Percentiles rank a stretch among this genome's conserved stretches.
Evolutionary conservation across 1,139 yeast genomes (phyloP).

Genomic region (Sporopachydermia cereana): DNA sequence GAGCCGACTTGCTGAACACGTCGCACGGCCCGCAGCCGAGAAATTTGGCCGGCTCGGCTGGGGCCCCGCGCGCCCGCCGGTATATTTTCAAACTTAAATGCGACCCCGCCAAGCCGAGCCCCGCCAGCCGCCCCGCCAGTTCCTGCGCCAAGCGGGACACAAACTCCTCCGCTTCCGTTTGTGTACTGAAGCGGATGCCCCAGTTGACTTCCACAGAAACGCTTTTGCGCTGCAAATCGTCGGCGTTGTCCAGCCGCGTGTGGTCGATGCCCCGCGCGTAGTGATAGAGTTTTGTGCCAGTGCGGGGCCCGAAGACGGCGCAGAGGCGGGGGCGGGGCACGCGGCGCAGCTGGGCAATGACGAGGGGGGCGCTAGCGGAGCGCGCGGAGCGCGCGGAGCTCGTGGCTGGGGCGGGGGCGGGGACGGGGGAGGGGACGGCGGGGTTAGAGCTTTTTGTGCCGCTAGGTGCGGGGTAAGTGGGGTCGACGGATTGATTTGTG

Average conservation of each 20-base stretch:
- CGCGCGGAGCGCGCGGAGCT: not conserved
- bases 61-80: slow-evolving; percentile 51
- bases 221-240: slow-evolving; percentile 48
- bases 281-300: slow-evolving; percentile 51
- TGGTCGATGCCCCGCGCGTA: slow-evolving; percentile 60
- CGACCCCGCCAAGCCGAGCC: slow-evolving; percentile 41
- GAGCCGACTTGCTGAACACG: slow-evolving; percentile 43
- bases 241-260: slow-evolving; percentile 38
- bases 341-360: slow-evolving; percentile 28
- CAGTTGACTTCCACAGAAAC: slow-evolving; percentile 85
- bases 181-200: slow-evolving; percentile 67
- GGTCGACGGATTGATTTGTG: not conserved
- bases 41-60: slow-evolving; percentile 62
- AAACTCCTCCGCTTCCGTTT: slow-evolving; percentile 53
- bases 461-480: too few species aligned
- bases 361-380: slow-evolving; percentile 12
- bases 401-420: too few species aligned
- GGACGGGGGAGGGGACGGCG: too few species aligned
- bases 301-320: slow-evolving; percentile 48
- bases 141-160: slow-evolving; percentile 48
- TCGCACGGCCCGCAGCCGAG: slow-evolving; percentile 81
- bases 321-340: slow-evolving; percentile 30
- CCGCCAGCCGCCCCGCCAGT: slow-evolving; percentile 39
- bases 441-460: too few species aligned
- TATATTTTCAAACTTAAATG: slow-evolving; percentile 54